Base-by-base conservation (phyloP, 345 rosid species). In the Hypericum perforatum region DNA sequence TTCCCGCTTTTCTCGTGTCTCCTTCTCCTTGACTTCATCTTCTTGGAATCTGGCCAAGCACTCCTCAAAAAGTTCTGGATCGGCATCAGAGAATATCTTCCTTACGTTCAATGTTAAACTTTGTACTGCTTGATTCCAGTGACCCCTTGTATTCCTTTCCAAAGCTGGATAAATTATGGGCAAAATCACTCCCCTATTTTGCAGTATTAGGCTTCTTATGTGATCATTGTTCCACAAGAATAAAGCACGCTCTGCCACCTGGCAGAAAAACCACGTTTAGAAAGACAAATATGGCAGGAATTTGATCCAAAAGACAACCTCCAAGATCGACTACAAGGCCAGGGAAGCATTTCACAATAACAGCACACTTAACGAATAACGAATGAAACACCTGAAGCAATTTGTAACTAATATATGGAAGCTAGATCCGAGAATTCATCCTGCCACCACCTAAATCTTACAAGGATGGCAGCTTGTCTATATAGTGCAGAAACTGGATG, bases 51-150 rank as follows among this genome's bases (percentile, higher is more conserved):
- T 79, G 11, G 57, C 64, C 66, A 78, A 70, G 63, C 89, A 86
- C 46, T 86, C 89, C 7, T 84, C 89, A 52, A 84, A 84, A 15
- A 81, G 72, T 53, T 55, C 55, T 67, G 67, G 82, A 68, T 82
- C 84, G 5, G 76, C 63, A 63, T 82, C 85, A 0, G 70, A 70
- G 53, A 85, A 64, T 49, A 76, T 78, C 71, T 78, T 80, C 51
- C 75, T 65, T 45, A 80, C 81, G 59, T 77, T 75, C 62, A 77
- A 54, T 7, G 83, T 77, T 39, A 80, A 62, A 63, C 83, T 78
- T 64, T 78, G 86, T 45, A 80, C 86, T 46, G 83, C 86, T 65
- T 73, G 83, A 63, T 78, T 70, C 86, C 86, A 80, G 41, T 80
- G 86, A 2, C 74, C 69, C 13, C 45, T 14, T 13, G 79, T 73